These are phyloP conservation scores for Calocybe cyanea DNA, from an alignment of 768 basidiomycete genomes.

Conservation along the genomic window DNA sequence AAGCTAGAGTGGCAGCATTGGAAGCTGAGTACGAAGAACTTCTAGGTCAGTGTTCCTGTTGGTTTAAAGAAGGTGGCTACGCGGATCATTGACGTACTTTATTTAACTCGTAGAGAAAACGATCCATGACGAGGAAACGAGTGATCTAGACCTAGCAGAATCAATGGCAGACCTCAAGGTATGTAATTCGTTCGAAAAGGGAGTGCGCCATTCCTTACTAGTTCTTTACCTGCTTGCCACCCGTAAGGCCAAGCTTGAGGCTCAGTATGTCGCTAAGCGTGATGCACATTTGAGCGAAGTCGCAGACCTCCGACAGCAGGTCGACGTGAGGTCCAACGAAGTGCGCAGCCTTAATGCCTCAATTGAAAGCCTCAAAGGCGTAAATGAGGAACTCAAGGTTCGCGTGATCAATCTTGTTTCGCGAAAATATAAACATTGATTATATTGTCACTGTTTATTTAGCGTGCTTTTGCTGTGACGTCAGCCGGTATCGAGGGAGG, in stretches of 20 bases:
- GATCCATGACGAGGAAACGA: slow-evolving; percentile 84
- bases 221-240: slow-evolving; percentile 12
- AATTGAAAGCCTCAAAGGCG: slow-evolving; percentile 89
- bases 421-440: slow-evolving; percentile 10
- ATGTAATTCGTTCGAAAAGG: slow-evolving; percentile 6
- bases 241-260: slow-evolving; percentile 82
- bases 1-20: slow-evolving; percentile 71
- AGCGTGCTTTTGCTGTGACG: slow-evolving; percentile 97
- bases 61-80: background rate
- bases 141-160: slow-evolving; percentile 77
- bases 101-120: slow-evolving; percentile 67
- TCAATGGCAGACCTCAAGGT: slow-evolving; percentile 92
- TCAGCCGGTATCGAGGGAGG: slow-evolving; percentile 97
- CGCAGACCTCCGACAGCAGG: slow-evolving; percentile 81
- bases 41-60: slow-evolving; percentile 56
- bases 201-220: background rate
- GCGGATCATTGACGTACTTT: background rate
- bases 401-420: slow-evolving; percentile 6
- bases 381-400: slow-evolving; percentile 98
- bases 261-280: slow-evolving; percentile 89
- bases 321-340: slow-evolving; percentile 82
- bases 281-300: slow-evolving; percentile 87
- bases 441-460: slow-evolving; percentile 7
- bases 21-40: slow-evolving; percentile 97
- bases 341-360: slow-evolving; percentile 79